A percentile compares a stretch with the other conserved stretches of the same genome.
Conservation (phyloP, 2,329 filamentous ascomycete species). For the Pseudocercospora crystallina region DNA sequence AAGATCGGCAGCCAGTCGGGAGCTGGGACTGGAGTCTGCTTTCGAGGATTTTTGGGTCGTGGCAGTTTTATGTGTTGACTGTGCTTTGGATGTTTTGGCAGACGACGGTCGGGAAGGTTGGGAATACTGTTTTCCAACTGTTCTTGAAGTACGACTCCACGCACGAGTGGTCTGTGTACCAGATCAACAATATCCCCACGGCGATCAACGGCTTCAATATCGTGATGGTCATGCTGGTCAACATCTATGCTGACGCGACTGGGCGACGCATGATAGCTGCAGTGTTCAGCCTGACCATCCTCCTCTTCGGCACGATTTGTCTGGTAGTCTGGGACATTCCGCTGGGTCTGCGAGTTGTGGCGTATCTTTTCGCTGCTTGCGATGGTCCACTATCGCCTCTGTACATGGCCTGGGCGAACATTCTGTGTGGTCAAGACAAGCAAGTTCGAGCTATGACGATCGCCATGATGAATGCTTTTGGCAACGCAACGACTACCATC, state of each 20-base stretch:
- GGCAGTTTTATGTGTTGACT: slow-evolving; percentile 17
- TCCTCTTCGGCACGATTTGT: slow-evolving; percentile 13
- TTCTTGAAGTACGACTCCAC: slow-evolving; percentile 14
- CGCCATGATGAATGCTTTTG: slow-evolving; percentile 40
- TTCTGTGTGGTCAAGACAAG: slow-evolving; percentile 35
- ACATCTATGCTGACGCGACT: slow-evolving; percentile 34
- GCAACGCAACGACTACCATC: slow-evolving; percentile 24
- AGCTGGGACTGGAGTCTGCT: slow-evolving; percentile 12
- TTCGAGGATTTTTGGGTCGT: slow-evolving; percentile 8
- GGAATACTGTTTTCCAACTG: slow-evolving; percentile 20
- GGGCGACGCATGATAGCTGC: slow-evolving; percentile 36
- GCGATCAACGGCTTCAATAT: slow-evolving; percentile 18
- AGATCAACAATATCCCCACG: slow-evolving; percentile 20
- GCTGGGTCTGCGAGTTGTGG: slow-evolving; percentile 34
- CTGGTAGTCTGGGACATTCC: slow-evolving; percentile 18
- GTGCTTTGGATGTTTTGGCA: slow-evolving; percentile 19
- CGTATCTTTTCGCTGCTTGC: slow-evolving; percentile 39
- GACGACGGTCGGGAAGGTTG: slow-evolving; percentile 19
- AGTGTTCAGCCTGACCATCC: slow-evolving; percentile 30
- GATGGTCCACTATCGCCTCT: slow-evolving; percentile 40
- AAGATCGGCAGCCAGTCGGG: slow-evolving; percentile 12
- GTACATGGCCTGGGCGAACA: slow-evolving; percentile 40
- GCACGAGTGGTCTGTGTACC: slow-evolving; percentile 15
- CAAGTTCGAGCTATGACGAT: slow-evolving; percentile 39
- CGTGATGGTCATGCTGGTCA: slow-evolving; percentile 15